Conservation (phyloP, 495 filamentous ascomycete species). For the Annulohypoxylon bovei region DNA sequence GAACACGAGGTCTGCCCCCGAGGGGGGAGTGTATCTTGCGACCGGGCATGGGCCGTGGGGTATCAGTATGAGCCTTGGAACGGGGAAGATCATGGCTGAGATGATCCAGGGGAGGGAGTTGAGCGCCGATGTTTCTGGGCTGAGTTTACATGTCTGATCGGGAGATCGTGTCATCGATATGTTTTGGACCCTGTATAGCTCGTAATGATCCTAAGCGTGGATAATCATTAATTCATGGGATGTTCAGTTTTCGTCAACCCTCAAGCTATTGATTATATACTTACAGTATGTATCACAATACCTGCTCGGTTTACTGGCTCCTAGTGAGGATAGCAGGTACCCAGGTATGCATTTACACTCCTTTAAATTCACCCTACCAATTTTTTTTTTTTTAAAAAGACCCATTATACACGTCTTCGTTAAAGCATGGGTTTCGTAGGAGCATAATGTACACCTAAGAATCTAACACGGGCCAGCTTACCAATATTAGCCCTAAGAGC, state of each 20-base stretch:
- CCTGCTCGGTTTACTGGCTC: not conserved
- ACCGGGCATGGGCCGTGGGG: constrained; percentile 82
- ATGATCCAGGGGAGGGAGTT: constrained; percentile 64
- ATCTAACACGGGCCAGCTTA: not conserved
- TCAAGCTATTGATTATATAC: not conserved
- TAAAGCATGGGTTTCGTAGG: too few relatives aligned
- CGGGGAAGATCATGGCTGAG: constrained; percentile 72
- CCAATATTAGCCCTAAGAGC: not conserved
- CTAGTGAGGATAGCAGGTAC: not conserved
- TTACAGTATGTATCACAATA: not conserved
- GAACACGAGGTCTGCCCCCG: constrained; percentile 52
- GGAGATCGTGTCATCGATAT: not conserved
- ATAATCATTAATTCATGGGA: not conserved
- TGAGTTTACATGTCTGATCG: constrained; percentile 46
- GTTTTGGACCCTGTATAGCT: not conserved
- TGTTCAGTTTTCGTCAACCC: not conserved
- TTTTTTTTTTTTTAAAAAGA: too few relatives aligned
- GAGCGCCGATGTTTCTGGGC: constrained; percentile 48
- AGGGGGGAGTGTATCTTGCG: constrained; percentile 75
- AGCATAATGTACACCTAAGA: too few relatives aligned
- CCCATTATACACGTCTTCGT: too few relatives aligned
- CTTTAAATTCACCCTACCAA: not conserved
- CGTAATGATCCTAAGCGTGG: not conserved
- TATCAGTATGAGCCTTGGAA: constrained; percentile 69
- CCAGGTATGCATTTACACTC: not conserved